Evolutionary conservation across 2,329 filamentous ascomycete species (phyloP).

Genomic region (Sphaerulina vaccinii): DNA sequence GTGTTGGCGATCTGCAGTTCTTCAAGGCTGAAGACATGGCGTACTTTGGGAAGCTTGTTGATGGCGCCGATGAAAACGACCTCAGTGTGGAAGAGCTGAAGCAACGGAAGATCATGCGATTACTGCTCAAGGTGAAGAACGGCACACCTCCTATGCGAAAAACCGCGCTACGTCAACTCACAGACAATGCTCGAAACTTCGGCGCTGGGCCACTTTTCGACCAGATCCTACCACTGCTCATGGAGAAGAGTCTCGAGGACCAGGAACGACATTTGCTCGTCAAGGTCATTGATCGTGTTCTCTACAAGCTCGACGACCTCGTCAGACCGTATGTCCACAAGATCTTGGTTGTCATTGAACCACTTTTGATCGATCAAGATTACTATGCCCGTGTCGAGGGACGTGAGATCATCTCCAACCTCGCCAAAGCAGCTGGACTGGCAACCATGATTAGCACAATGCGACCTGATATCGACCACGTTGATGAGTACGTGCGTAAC

Average conservation of each 20-base stretch:
- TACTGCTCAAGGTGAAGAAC: conserved; percentile 98
- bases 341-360: conserved; percentile 97
- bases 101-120: conserved; percentile 96
- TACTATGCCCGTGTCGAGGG: conserved; percentile 98
- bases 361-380: conserved; percentile 97
- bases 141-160: conserved; percentile 98
- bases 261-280: conserved; percentile 97
- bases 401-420: conserved; percentile 97
- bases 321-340: conserved; percentile 97
- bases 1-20: conserved; percentile 92
- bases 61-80: conserved; percentile 86
- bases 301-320: conserved; percentile 97
- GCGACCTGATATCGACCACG: conserved; percentile 97
- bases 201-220: conserved; percentile 93
- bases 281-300: conserved; percentile 97
- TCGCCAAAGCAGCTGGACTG: conserved; percentile 92
- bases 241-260: conserved; percentile 97
- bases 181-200: conserved; percentile 94
- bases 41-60: conserved; percentile 96
- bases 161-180: conserved; percentile 93
- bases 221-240: conserved; percentile 91
- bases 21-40: conserved; percentile 99
- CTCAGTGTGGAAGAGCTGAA: conserved; percentile 94
- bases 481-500: conserved; percentile 97
- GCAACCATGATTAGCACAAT: conserved; percentile 99